Base-by-base conservation (phyloP, 2,329 filamentous ascomycete species). In the Xylariaceae sp. region DNA sequence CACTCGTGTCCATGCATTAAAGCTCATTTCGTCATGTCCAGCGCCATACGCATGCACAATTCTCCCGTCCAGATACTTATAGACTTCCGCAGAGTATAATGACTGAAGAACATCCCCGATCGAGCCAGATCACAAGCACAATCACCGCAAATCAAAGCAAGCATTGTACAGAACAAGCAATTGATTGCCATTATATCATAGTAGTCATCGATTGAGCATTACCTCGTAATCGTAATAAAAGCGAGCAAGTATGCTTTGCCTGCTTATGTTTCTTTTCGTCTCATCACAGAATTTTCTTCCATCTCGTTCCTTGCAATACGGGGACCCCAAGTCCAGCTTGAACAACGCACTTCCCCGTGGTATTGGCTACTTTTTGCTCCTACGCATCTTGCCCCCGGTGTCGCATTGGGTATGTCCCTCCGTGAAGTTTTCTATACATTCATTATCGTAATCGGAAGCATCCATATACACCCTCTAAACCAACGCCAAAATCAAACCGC, bases 181-280 rank as follows among this genome's bases (percentile, higher is more conserved):
- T 43, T 21, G 32, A 46, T 51, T 51, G 19, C 16, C 30, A 49
- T 46, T 13, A 7, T 51, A 37, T 46, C 32, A 16, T 47, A 47
- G 42, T 54, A 32, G 21, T 57, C 16, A 45, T 54, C 22, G 34
- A 42, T 12, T 34, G 9, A 34, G 40, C 51, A 54, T 57, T 42
- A 49, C 45, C 46, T 57, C 55, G 22, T 57, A 42, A 54, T 45
- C 45, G 51, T 49, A 26, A n/a, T 15, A 49, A n/a, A n/a, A 30
- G 19, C 18, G 34, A 18, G 26, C 26, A 26, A 26, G 26, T 26
- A 8, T 8, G 5, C 8, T 26, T 40, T 29, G 40, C n/a, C 40
- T 46, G 26, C 26, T 36, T 36, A 16, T 26, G 29, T 30, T 10
- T 30, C 29, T 30, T 30, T 30, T n/a, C n/a, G n/a, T n/a, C n/a